phyloP scores from a whole-genome alignment of 2,329 filamentous ascomycete genomes.

The Albophoma yamanashiensis region DNA sequence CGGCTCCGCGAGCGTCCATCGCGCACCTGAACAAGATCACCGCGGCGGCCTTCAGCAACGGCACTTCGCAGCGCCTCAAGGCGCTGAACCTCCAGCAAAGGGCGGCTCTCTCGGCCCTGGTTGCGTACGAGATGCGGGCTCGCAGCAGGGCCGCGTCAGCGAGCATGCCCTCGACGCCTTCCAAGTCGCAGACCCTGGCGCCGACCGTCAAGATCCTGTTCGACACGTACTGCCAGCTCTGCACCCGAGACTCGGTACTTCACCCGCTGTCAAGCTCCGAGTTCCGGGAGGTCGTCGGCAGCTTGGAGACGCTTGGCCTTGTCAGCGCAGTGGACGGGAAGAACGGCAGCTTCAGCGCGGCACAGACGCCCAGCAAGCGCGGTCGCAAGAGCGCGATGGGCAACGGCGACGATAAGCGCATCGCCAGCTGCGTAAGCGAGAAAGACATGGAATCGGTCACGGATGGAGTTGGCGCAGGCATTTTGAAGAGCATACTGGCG shows the following conservation, averaged over 20 bases:
- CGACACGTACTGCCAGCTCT: slow-evolving; percentile 72
- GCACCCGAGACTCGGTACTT: slow-evolving; percentile 77
- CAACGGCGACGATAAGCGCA: slow-evolving; percentile 60
- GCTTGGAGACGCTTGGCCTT: slow-evolving; percentile 78
- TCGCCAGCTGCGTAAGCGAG: slow-evolving; percentile 71
- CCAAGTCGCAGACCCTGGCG: slow-evolving; percentile 49
- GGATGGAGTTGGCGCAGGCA: slow-evolving; percentile 49
- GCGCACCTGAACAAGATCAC: slow-evolving; percentile 88
- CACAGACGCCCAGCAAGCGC: slow-evolving; percentile 63
- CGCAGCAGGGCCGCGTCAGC: slow-evolving; percentile 35
- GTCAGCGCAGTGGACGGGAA: slow-evolving; percentile 61
- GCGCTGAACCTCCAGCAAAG: slow-evolving; percentile 93
- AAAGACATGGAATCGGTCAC: slow-evolving; percentile 66
- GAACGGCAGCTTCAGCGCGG: slow-evolving; percentile 52
- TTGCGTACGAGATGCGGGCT: slow-evolving; percentile 74
- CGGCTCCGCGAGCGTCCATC: slow-evolving; percentile 80
- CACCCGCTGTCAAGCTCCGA: slow-evolving; percentile 85
- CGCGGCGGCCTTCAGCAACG: slow-evolving; percentile 80
- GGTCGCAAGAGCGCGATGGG: slow-evolving; percentile 44
- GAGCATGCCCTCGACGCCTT: slow-evolving; percentile 39
- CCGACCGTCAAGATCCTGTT: slow-evolving; percentile 80
- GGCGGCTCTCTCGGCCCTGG: slow-evolving; percentile 79
- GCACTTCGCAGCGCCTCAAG: slow-evolving; percentile 72
- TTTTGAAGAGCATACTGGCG: slow-evolving; percentile 50
- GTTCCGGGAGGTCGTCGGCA: slow-evolving; percentile 86